Base-by-base conservation (phyloP, 2,329 filamentous ascomycete species). In the Cladosporium sp. region DNA sequence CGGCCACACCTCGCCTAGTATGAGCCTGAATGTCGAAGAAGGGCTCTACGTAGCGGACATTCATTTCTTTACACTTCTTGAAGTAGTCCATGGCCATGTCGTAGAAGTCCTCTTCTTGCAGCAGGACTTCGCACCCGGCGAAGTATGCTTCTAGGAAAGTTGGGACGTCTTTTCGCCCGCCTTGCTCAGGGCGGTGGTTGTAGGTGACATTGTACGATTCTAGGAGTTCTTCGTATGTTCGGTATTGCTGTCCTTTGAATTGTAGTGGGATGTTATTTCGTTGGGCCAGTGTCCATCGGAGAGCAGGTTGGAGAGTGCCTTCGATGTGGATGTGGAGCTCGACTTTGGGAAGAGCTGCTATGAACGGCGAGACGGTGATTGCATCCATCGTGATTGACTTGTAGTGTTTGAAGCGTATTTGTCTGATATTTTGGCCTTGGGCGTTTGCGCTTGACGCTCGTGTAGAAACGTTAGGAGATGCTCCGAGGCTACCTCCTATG, bases 21-120 rank as follows among this genome's bases (percentile, higher is more conserved):
- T 57, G 54, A 14, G 54, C 54, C 32, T 57, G 54, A 21, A 57
- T 57, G 32, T 57, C 54, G 32, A 57, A 57, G 54, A 57, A 57
- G 6, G 54, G 54, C 54, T 39, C 54, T 11, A 26, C 54, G 11
- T 57, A 57, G 30, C 54, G 54, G 7, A 57, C 54, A 18, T 39
- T 57, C 54, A 57, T 57, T 23, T 57, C 54, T 26, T 36, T 57
- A 32, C 54, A 57, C 32, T 39, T 57, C 23, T 39, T 25, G 32
- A 57, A 57, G 21, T 57, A 57, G 21, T 57, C 54, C 54, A 57
- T 57, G 28, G 54, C 54, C 54, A 57, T 23, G 32, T 57, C 54
- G 54, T 57, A 57, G 54, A 57, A 57, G 30, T 57, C 54, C 23
- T 57, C 32, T 13, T 57, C 54, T 5, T 23, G 30, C 11, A 57